Evolutionary conservation across 106 monocot genomes (phyloP).

Genomic region (Apostasia ramifera): DNA sequence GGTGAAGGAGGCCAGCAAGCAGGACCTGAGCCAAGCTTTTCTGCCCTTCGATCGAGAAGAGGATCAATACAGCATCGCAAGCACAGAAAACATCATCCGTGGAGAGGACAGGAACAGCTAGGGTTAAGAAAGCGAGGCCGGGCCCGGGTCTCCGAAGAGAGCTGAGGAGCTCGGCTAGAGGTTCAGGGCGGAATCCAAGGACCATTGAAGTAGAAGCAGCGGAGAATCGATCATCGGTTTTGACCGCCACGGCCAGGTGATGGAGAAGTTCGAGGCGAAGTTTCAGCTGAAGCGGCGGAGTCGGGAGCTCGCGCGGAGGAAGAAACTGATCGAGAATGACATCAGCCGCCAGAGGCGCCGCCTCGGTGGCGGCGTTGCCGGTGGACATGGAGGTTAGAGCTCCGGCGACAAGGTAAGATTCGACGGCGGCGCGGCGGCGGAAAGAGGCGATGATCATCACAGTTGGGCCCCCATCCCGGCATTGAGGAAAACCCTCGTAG

Average conservation of each 20-base stretch:
- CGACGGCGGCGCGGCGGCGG: not conserved
- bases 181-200: not conserved
- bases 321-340: conserved; percentile 5
- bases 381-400: not conserved
- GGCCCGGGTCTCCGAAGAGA: not conserved
- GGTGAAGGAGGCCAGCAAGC: conserved; percentile 39
- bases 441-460: conserved; percentile 2
- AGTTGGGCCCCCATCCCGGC: not conserved
- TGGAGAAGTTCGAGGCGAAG: conserved; percentile 7
- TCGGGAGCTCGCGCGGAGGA: not conserved
- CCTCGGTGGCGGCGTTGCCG: not conserved
- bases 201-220: not conserved
- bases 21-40: conserved; percentile 38
- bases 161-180: conserved; percentile 1
- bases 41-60: not conserved
- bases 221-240: conserved; percentile 2
- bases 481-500: not conserved
- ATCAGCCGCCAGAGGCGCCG: not conserved
- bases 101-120: not conserved
- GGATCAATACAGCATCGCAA: not conserved
- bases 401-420: not conserved
- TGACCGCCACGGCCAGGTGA: not conserved
- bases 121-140: conserved; percentile 1
- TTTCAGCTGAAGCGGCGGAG: not conserved
- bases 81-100: not conserved